These are phyloP conservation scores for Xylona heveae DNA, from an alignment of 495 filamentous ascomycete species.

Conservation along the genomic window DNA sequence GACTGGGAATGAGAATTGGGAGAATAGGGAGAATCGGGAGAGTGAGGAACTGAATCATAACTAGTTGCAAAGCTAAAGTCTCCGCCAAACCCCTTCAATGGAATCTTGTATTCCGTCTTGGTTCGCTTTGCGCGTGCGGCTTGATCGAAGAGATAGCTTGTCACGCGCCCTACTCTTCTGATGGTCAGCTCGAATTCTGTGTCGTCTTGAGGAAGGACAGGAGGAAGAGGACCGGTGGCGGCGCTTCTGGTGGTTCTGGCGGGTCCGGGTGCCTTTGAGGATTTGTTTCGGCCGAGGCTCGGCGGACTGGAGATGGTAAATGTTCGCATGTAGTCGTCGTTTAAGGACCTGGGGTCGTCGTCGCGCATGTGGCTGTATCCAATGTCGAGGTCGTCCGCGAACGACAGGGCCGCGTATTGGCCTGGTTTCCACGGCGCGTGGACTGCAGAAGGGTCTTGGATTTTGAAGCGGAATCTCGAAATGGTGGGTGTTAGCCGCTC, in stretches of 20 bases:
- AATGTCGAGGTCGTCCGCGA: constrained; percentile 37
- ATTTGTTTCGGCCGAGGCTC: constrained; percentile 8
- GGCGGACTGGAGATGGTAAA: constrained; percentile 52
- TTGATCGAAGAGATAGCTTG: constrained; percentile 36
- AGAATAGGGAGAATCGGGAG: too few relatives aligned
- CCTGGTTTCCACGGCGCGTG: constrained; percentile 37
- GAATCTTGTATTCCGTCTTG: constrained; percentile 47
- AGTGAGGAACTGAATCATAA: too few relatives aligned
- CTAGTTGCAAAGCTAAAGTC: constrained; percentile 34
- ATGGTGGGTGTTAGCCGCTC: constrained; percentile 41
- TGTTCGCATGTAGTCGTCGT: constrained; percentile 64
- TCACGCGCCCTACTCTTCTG: constrained; percentile 43
- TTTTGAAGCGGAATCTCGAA: constrained; percentile 36
- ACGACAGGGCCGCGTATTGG: constrained; percentile 55
- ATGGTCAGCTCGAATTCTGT: constrained; percentile 56
- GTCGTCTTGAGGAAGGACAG: constrained; percentile 16
- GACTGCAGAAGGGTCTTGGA: constrained; percentile 22
- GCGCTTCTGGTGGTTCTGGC: constrained; percentile 48
- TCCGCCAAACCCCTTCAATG: constrained; percentile 51
- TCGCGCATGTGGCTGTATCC: constrained; percentile 71
- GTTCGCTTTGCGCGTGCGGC: constrained; percentile 23
- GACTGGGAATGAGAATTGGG: too few relatives aligned
- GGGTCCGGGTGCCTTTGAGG: constrained; percentile 27
- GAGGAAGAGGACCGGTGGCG: too few relatives aligned
- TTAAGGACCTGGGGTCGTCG: constrained; percentile 51